A percentile compares a stretch with the other conserved stretches of the same genome.
Conservation (phyloP, 768 basidiomycete species). For the Suillus ampliporus region DNA sequence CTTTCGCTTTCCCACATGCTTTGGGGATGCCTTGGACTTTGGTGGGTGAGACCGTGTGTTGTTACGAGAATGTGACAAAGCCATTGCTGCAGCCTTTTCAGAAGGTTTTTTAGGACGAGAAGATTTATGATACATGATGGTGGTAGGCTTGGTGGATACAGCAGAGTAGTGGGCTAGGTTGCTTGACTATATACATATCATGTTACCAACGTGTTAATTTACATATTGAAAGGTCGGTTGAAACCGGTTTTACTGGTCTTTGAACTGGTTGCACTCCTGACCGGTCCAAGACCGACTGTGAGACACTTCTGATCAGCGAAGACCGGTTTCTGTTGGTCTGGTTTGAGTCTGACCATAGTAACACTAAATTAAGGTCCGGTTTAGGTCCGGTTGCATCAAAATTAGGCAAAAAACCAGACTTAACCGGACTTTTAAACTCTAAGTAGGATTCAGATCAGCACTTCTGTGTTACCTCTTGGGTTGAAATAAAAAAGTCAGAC, state of each 20-base stretch:
- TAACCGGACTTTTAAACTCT: too few species aligned
- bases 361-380: not conserved
- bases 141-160: not conserved
- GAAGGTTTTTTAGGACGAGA: not conserved
- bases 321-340: not conserved
- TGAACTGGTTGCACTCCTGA: not conserved
- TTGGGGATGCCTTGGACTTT: not conserved
- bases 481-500: constrained; percentile 81
- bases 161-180: not conserved
- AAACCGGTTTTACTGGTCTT: not conserved
- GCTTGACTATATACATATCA: not conserved
- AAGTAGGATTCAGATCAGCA: constrained; percentile 79
- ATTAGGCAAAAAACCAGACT: too few species aligned
- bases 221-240: not conserved
- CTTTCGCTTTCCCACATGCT: not conserved
- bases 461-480: constrained; percentile 93
- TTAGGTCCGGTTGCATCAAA: too few species aligned
- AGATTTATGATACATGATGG: not conserved
- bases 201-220: not conserved
- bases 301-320: not conserved
- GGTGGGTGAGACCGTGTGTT: not conserved
- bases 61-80: not conserved
- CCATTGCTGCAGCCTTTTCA: constrained; percentile 1
- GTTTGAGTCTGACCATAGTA: not conserved
- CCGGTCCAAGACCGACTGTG: not conserved